Evolutionary conservation across 306 rosid genomes (phyloP).

Genomic region (Prunus padus): DNA sequence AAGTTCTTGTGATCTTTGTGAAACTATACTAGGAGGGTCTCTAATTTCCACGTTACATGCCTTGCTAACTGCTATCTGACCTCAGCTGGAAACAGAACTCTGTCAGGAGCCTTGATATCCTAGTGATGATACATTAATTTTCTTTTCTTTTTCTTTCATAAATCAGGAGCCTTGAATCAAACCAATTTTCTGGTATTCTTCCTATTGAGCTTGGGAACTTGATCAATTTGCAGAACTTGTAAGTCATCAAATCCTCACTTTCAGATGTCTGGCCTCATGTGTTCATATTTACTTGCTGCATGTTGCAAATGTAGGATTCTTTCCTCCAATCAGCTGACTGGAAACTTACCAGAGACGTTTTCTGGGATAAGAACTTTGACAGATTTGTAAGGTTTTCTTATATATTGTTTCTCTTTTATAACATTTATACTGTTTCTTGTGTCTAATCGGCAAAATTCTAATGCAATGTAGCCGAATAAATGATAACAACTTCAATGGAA

Average conservation of each 20-base stretch:
- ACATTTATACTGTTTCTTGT: background rate
- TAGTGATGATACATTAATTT: background rate
- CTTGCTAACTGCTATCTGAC: background rate
- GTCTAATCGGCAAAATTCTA: background rate
- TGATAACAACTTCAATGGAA: constrained; percentile 24
- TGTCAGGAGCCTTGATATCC: background rate
- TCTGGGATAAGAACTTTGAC: constrained; percentile 6
- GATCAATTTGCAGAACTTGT: constrained; percentile 12
- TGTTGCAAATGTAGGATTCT: constrained; percentile 18
- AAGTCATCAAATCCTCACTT: background rate
- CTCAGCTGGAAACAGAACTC: background rate
- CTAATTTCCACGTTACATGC: background rate
- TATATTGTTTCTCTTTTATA: background rate
- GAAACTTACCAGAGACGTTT: constrained; percentile 23
- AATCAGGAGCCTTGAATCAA: constrained; percentile 34
- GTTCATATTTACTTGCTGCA: background rate
- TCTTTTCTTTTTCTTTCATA: background rate
- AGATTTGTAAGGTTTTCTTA: constrained; percentile 20
- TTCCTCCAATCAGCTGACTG: constrained; percentile 26
- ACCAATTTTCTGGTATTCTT: constrained; percentile 36
- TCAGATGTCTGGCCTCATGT: background rate
- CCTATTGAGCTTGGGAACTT: constrained; percentile 36
- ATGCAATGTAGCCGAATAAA: constrained; percentile 18
- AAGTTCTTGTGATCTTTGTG: background rate
- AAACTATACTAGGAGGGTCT: background rate